A percentile compares a stretch with the other conserved stretches of the same genome.
phyloP scores from a whole-genome alignment of 192 early-diverging fungal species.

The Radiomyces spectabilis region DNA sequence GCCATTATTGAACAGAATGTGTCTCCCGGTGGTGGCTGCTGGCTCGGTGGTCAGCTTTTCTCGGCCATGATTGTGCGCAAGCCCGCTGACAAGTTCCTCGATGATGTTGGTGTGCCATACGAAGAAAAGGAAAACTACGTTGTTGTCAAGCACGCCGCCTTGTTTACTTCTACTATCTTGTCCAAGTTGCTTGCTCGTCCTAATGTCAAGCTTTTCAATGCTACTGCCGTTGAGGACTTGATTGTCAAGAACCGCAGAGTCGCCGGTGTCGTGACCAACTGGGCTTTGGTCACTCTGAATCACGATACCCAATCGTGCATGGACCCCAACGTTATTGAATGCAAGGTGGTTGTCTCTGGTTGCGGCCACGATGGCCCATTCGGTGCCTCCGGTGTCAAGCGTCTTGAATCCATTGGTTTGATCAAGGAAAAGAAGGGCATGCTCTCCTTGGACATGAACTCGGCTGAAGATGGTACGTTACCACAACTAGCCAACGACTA shows the following conservation, averaged over 20 bases:
- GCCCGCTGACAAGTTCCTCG: constrained; percentile 56
- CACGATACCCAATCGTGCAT: constrained; percentile 54
- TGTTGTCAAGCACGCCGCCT: constrained; percentile 64
- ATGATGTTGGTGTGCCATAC: constrained; percentile 58
- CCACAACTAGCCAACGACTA: neutral
- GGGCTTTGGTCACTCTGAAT: constrained; percentile 58
- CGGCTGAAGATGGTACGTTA: constrained; percentile 45
- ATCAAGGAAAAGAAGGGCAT: constrained; percentile 51
- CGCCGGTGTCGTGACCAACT: constrained; percentile 67
- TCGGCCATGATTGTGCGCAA: constrained; percentile 66
- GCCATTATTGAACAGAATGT: constrained; percentile 66
- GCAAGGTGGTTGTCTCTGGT: constrained; percentile 58
- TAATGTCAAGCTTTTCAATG: constrained; percentile 72
- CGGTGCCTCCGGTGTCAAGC: constrained; percentile 61
- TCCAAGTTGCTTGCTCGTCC: constrained; percentile 50
- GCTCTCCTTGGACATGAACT: constrained; percentile 62
- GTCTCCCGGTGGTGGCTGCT: constrained; percentile 65
- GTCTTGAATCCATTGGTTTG: constrained; percentile 50
- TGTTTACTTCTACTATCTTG: constrained; percentile 67
- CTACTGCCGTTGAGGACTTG: constrained; percentile 65
- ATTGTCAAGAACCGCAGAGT: constrained; percentile 54
- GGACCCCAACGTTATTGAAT: constrained; percentile 65
- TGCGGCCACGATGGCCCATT: constrained; percentile 64
- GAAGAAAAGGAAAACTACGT: constrained; percentile 70
- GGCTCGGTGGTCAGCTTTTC: constrained; percentile 69